Base-by-base conservation (phyloP, 176 grass and related monocot genomes). In the Bolboschoenus planiculmis region DNA sequence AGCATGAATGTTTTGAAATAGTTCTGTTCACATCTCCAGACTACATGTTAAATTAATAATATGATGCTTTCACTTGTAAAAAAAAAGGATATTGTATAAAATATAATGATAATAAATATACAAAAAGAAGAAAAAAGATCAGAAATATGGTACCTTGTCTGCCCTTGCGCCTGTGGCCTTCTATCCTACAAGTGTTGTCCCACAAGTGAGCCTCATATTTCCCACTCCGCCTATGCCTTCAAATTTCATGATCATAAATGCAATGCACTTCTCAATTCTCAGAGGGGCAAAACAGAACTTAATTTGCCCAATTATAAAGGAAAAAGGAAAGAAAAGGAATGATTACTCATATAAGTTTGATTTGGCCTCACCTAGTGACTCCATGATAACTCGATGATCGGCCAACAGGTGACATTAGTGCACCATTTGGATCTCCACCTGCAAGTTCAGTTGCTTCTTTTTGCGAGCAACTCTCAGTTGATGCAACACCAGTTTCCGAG, bases 121-220 rank as follows among this genome's bases (percentile, higher is more conserved):
- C 29, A 6, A 34, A 37, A 36, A 31, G 2, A 54, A 15, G 56
- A 8, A 0, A 14, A 16, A n/a, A 57, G 30, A 37, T 60, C n/a
- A n/a, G 37, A 39, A 56, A 37, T 26, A 21, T 43, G 33, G 8
- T 87, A 95, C 96, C 92, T 93, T 95, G 96, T 78, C 87, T 99
- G 10, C 96, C 96, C 86, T 99, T 99, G 43, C 96, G 87, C 85
- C 89, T 95, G 20, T 92, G 87, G 16, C 92, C 96, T 90, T 95
- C 91, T 50, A 99, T 85, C 88, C 83, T 87, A 81, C 96, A 93
- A 63, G 87, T 88, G 89, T 93, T 99, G 58, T 99, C 91, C 96
- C 96, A 99, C 29, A 99, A 56, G 88, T 99, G 96, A 57, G 92
- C 96, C 85, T 99, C 96, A 87, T 78, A 99, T 84, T 99, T 99